A percentile compares a stretch with the other conserved stretches of the same genome.
These are phyloP conservation scores for Drechslerella dactyloides DNA, from an alignment of 2,329 filamentous ascomycete genomes.

Conservation along the genomic window DNA sequence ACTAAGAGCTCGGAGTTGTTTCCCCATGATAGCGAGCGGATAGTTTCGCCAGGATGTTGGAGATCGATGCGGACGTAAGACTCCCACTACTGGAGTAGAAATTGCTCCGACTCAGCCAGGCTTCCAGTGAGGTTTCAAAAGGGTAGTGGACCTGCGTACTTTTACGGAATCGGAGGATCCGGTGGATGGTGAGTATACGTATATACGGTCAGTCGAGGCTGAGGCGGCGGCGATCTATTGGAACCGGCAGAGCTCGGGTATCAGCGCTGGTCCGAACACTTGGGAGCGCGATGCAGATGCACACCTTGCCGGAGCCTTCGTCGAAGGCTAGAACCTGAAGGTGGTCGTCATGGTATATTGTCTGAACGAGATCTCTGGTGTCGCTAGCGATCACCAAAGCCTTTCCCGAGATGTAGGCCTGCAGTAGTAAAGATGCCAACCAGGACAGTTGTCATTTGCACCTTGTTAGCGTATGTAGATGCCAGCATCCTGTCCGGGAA, in stretches of 20 bases:
- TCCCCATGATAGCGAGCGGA: constrained; percentile 81
- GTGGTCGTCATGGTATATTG: constrained; percentile 81
- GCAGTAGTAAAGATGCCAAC: constrained; percentile 5
- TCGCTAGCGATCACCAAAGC: constrained; percentile 82
- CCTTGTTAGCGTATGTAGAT: too few species aligned
- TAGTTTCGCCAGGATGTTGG: constrained; percentile 62
- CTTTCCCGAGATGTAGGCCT: constrained; percentile 90
- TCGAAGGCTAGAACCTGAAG: constrained; percentile 82
- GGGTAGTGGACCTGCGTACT: constrained; percentile 27
- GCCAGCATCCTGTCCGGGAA: too few species aligned
- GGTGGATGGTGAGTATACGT: constrained; percentile 32
- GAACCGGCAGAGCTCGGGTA: background rate
- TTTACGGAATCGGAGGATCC: constrained; percentile 18
- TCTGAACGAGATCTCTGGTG: constrained; percentile 78
- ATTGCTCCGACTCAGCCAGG: constrained; percentile 28
- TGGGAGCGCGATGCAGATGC: constrained; percentile 61
- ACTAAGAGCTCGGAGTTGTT: constrained; percentile 81
- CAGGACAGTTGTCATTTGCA: background rate
- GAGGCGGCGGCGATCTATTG: constrained; percentile 22
- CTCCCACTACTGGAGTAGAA: constrained; percentile 63
- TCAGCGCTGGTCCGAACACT: background rate
- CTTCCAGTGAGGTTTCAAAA: background rate
- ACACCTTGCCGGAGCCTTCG: constrained; percentile 79
- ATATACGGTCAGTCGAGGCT: constrained; percentile 41
- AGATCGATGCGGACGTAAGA: constrained; percentile 65